Evolutionary conservation across 768 basidiomycete genomes (phyloP), one percentile per base, ranked within the genome.

Genomic region (Hypholoma sublateritium): DNA sequence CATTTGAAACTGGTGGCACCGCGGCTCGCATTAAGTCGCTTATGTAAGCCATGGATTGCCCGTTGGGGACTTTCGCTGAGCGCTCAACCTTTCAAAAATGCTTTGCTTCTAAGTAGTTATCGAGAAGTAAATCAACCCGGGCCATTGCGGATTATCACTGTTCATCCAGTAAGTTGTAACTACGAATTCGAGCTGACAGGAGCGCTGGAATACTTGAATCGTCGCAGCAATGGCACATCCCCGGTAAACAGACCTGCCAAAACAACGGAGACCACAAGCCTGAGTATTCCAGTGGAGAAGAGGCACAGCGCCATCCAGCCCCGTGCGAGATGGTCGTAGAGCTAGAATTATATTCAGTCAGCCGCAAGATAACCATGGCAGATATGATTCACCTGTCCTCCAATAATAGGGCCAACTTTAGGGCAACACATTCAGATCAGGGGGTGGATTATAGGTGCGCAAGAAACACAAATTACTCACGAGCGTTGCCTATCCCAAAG

Each of bases 341-440:
- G 76, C 87, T 90, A 34, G 12, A 35, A 14, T 45, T 34, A 14
- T 14, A 7, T 8, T 37, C 37, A 59, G 50, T 14, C 17, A 49
- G 37, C 36, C 42, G 47, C 53, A 28, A 12, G 17, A 60, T 17
- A 52, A 50, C 34, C 48, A 17, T 45, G 25, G 50, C 34, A 47
- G 39, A 16, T 21, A 32, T 44, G 21, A 32, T 64, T 64, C 64
- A 74, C 87, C 77, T 89, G 85, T 50, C 89, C 87, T 17, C 87
- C 87, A 43, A 89, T 71, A 41, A 89, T 69, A 19, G 89, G 89
- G 0, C 89, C 89, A 58, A 88, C 88, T 89, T 37, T 43, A 50
- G n/a, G n/a, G n/a, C n/a, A n/a, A 25, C 13, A 28, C 25, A 28
- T 28, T 7, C 3, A 4, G 25, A 28, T 28, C 25, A 28, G 25